Conservation (phyloP, 768 basidiomycete species). For the Cystobasidium ongulense region DNA sequence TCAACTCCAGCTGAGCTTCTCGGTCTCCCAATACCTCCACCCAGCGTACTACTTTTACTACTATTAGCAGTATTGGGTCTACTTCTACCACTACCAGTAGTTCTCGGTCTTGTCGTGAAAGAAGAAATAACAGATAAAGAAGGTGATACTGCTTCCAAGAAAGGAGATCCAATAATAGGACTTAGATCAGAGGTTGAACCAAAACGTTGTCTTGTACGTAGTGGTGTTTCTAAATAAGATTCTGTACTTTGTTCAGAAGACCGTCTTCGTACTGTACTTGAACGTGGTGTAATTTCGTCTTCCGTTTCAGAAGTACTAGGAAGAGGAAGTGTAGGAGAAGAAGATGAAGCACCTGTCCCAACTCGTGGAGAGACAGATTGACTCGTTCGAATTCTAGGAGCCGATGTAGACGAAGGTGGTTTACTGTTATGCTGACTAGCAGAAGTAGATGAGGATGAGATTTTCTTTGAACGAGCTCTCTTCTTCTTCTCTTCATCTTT, state of each 20-base stretch:
- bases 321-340: not conserved
- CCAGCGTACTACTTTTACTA: not conserved
- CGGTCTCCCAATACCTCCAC: not conserved
- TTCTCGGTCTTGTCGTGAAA: not conserved
- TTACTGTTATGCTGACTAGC: not conserved
- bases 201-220: slow-evolving; percentile 4
- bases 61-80: not conserved
- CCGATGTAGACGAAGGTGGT: not conserved
- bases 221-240: not conserved
- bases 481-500: not conserved
- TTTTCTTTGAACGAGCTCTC: not conserved
- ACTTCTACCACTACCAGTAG: not conserved
- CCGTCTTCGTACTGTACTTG: not conserved
- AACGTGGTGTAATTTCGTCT: not conserved
- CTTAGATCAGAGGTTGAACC: not conserved
- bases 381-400: not conserved
- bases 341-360: not conserved
- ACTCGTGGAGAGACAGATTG: not conserved
- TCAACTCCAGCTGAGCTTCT: not conserved
- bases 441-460: not conserved
- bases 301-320: not conserved
- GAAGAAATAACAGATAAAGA: slow-evolving; percentile 2
- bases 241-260: slow-evolving; percentile 21
- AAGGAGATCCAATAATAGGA: not conserved
- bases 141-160: not conserved